phyloP scores from a whole-genome alignment of 371 early-diverging fungal species.

The Nosema bombycis region DNA sequence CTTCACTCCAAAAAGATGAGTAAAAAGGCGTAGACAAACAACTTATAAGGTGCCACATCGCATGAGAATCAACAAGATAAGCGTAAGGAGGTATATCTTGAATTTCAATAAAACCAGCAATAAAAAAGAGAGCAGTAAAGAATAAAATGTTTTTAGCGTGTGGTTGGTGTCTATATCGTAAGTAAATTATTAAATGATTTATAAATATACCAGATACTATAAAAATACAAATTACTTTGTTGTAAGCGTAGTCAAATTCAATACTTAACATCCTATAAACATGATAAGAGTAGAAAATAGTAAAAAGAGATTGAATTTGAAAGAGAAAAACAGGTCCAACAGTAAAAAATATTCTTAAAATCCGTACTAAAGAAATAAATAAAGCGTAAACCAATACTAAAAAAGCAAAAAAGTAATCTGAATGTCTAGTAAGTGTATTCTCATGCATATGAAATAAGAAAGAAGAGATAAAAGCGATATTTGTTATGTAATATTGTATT shows the following conservation, averaged over 20 bases:
- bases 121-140: slow-evolving; percentile 35
- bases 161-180: slow-evolving; percentile 6
- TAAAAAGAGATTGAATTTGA: background rate
- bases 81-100: slow-evolving; percentile 52
- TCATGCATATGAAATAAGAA: slow-evolving; percentile 58
- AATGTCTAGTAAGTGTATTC: slow-evolving; percentile 44
- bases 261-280: slow-evolving; percentile 50
- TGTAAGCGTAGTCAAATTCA: slow-evolving; percentile 58
- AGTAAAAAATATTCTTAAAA: slow-evolving; percentile 15
- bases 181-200: slow-evolving; percentile 27
- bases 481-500: slow-evolving; percentile 41
- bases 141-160: slow-evolving; percentile 34
- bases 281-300: slow-evolving; percentile 42
- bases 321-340: background rate
- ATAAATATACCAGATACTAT: slow-evolving; percentile 31
- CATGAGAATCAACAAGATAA: slow-evolving; percentile 60
- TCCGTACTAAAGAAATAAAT: slow-evolving; percentile 33
- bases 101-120: slow-evolving; percentile 48
- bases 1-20: slow-evolving; percentile 34
- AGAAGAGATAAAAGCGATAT: slow-evolving; percentile 51
- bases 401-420: slow-evolving; percentile 58
- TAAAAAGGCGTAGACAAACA: slow-evolving; percentile 40
- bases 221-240: slow-evolving; percentile 43
- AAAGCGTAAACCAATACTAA: slow-evolving; percentile 38
- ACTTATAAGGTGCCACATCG: slow-evolving; percentile 53